These are phyloP conservation scores for Tetraselmis chui DNA, from an alignment of 139 green algal genomes.

Conservation along the genomic window DNA sequence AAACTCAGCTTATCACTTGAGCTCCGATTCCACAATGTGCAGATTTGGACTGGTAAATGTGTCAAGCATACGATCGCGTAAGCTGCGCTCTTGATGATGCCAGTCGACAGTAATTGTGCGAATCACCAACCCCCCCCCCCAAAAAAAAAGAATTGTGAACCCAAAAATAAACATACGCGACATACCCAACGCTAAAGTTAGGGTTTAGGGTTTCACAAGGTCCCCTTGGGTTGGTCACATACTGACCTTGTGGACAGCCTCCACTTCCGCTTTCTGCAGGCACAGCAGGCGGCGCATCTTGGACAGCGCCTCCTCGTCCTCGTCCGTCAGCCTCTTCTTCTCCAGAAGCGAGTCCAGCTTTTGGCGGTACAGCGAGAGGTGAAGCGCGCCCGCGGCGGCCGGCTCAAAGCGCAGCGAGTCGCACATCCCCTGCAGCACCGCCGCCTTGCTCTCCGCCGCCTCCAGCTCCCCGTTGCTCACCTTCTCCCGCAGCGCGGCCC, in stretches of 20 bases:
- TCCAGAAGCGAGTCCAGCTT: slow-evolving; percentile 66
- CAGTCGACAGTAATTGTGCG: too few relatives aligned
- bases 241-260: slow-evolving; percentile 46
- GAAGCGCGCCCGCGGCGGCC: slow-evolving; percentile 69
- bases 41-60: too few relatives aligned
- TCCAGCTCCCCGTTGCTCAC: slow-evolving; percentile 51
- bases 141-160: too few relatives aligned
- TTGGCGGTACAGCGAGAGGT: slow-evolving; percentile 73
- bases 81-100: too few relatives aligned
- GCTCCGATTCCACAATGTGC: too few relatives aligned
- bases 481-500: slow-evolving; percentile 56
- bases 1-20: too few relatives aligned
- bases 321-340: slow-evolving; percentile 56
- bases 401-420: slow-evolving; percentile 61
- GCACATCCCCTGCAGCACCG: slow-evolving; percentile 73
- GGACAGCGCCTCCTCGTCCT: slow-evolving; percentile 63
- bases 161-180: too few relatives aligned
- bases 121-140: too few relatives aligned
- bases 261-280: slow-evolving; percentile 52
- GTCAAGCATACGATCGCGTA: too few relatives aligned
- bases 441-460: slow-evolving; percentile 36
- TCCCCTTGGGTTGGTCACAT: too few relatives aligned
- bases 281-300: slow-evolving; percentile 79
- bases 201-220: too few relatives aligned
- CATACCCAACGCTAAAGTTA: too few relatives aligned